Base-by-base conservation (phyloP, 2,329 filamentous ascomycete species). In the Neoarthrinium moseri region DNA sequence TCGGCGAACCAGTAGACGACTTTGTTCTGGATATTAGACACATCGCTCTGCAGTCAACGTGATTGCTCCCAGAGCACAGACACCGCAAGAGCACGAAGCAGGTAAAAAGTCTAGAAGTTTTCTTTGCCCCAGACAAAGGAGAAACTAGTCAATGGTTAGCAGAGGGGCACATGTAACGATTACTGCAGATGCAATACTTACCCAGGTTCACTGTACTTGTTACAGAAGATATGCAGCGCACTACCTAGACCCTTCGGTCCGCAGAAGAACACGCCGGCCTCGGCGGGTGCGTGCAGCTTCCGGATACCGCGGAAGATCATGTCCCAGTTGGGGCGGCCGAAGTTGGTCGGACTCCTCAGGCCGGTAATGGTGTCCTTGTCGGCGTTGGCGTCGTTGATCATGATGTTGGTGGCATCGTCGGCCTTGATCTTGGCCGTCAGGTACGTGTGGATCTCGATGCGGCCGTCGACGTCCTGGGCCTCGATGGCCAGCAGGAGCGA, bases 401-500 rank as follows among this genome's bases (percentile, higher is more conserved):
- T 92, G 71, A 94, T 92, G 70, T 94, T 92, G 36, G 87, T 91
- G 40, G 88, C 88, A 61, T 92, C 89, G 64, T 91, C 87, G 21
- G 82, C 80, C 73, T 91, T 90, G 71, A 92, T 91, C 74, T 87
- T 90, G 59, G 88, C 89, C 3, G 89, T 94, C 47, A 95, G 78
- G 65, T 94, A 95, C 1, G 88, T 91, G 68, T 94, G 89, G 50
- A 95, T 94, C 69, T 95, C 89, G 66, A 95, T 94, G 52, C 86
- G 80, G 67, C 89, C 83, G 59, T 89, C 85, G 51, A 89, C 76
- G 69, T 95, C 89, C 70, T 94, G 89, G 1, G 87, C 86, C 69
- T 94, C 89, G 57, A 95, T 92, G 45, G 89, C 89, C 52, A 91
- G 77, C 13, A 95, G 78, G 49, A 95, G 72, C 21, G 87, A 91